Base-by-base conservation (phyloP, 2,329 filamentous ascomycete species). In the Bimuria novae-zelandiae region DNA sequence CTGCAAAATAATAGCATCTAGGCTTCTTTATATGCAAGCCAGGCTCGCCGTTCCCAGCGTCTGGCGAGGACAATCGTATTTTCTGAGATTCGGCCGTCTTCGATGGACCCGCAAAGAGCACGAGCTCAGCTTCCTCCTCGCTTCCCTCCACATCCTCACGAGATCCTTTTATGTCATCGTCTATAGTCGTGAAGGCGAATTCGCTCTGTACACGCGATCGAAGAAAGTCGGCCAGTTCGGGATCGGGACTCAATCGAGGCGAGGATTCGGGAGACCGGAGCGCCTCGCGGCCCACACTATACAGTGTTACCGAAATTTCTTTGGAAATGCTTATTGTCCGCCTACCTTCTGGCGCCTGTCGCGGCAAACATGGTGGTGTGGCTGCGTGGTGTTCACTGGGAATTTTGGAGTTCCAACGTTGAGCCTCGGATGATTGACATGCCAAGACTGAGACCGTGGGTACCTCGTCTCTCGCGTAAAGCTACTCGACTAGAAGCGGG, bases 1-100 rank as follows among this genome's bases (percentile, higher is more conserved):
- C 60, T 48, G 69, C 63, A 46, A 74, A 73, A 52, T 74, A 74
- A 51, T 73, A 73, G 51, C 57, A 64, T 33, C 57, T 59, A 11
- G 69, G 69, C 43, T 64, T 65, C 51, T 72, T 69, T 22, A 68
- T 25, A 3, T 64, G 11, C 25, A 74, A 61, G 2, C 67, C 65
- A 16, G 64, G 60, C 39, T 72, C 66, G 41, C 57, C 61, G 12
- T 36, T 49, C 33, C 49, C 62, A 7, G 58, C 56, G 21, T 58
- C 63, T 12, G 71, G 71, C 1, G 71, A 74, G 0, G 64, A 55
- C 1, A 74, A 54, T 35, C 71, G 61, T 32, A 73, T 70, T 47
- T 67, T 73, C 30, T 63, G 55, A 23, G 63, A 56, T 14, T 62
- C 54, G 4, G 57, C 56, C 32, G 63, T 52, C 22, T 61, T 59